These are phyloP conservation scores for Capsicum rhomboideum DNA, from an alignment of 257 asterid genomes.

Conservation along the genomic window DNA sequence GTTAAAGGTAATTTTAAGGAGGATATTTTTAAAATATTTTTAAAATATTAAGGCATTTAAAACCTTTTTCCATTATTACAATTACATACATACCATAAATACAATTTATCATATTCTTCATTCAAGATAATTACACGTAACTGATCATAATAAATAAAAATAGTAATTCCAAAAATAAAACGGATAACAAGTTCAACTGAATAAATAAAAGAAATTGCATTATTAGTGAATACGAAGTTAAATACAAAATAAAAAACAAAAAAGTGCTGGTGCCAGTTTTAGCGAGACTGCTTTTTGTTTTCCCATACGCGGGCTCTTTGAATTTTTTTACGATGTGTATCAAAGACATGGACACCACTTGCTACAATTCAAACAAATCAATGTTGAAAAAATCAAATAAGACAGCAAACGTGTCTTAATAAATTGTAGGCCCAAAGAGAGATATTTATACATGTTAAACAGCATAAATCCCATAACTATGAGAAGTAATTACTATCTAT, in stretches of 20 bases:
- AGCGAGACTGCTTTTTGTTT: not conserved
- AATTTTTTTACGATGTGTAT: not conserved
- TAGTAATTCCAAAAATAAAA: not conserved
- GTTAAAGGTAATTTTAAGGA: too few species aligned
- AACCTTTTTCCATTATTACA: too few species aligned
- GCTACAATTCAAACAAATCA: not conserved
- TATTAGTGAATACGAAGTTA: not conserved
- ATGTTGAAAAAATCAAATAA: not conserved
- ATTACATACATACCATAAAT: too few species aligned
- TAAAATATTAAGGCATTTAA: too few species aligned
- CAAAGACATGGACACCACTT: slow-evolving; percentile 1
- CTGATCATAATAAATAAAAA: too few species aligned
- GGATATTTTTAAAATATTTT: too few species aligned
- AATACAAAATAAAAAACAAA: not conserved
- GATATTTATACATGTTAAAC: too few species aligned
- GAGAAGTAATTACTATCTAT: too few species aligned
- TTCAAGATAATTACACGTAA: too few species aligned
- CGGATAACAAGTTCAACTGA: not conserved
- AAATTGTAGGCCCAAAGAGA: not conserved
- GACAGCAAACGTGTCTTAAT: not conserved
- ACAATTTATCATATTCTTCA: too few species aligned
- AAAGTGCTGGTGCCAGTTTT: not conserved
- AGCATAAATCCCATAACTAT: too few species aligned
- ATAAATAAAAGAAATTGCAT: not conserved
- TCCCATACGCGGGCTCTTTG: slow-evolving; percentile 23